Evolutionary conservation across 176 grass and related monocot genomes (phyloP).

Genomic region (Alloteropsis semialata): DNA sequence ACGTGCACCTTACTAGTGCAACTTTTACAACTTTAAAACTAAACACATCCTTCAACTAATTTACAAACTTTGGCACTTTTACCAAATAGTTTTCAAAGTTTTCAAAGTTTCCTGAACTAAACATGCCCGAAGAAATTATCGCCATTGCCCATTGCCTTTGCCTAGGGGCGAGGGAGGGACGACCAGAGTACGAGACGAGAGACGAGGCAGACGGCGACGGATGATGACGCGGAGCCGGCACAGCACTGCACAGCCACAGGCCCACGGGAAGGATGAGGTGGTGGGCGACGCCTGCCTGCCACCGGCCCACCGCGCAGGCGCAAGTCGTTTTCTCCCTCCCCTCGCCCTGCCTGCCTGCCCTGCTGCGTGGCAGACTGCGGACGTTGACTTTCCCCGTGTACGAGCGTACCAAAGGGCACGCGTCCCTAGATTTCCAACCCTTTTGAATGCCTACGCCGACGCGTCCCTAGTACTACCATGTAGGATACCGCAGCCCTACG

Average conservation of each 20-base stretch:
- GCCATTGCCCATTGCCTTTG: too few species aligned
- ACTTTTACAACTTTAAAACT: too few species aligned
- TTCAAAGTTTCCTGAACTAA: too few species aligned
- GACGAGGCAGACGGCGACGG: too few species aligned
- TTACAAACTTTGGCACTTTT: too few species aligned
- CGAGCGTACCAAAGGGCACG: neutral
- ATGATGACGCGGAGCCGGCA: neutral
- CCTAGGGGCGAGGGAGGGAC: too few species aligned
- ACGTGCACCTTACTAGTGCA: too few species aligned
- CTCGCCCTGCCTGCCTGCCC: neutral
- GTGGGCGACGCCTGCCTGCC: neutral
- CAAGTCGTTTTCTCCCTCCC: neutral
- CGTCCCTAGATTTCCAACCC: neutral
- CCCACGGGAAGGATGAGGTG: neutral
- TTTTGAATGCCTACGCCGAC: neutral
- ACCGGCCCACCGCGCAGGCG: neutral
- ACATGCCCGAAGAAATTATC: too few species aligned
- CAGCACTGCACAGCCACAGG: neutral
- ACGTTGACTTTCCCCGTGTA: neutral
- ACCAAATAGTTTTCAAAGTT: too few species aligned
- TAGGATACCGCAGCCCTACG: neutral
- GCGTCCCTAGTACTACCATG: too few species aligned
- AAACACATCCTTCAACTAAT: too few species aligned
- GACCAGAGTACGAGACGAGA: too few species aligned
- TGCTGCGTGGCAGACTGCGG: conserved; percentile 1